Percentiles rank a stretch among this genome's conserved stretches.
Evolutionary conservation across 495 filamentous ascomycete species (phyloP).

Genomic region (Neurospora hispaniola): DNA sequence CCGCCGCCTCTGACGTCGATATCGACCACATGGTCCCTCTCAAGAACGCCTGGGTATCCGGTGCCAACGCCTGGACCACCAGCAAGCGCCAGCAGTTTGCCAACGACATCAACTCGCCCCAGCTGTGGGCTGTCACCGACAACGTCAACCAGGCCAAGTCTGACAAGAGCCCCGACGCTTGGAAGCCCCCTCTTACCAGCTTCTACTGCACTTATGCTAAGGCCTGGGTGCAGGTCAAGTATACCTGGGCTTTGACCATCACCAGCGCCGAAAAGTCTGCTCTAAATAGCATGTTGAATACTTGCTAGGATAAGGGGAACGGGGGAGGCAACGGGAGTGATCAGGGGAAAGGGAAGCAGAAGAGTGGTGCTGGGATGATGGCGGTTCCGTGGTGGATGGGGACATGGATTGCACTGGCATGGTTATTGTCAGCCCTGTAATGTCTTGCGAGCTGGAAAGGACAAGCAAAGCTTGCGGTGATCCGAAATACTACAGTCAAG

Average conservation of each 20-base stretch:
- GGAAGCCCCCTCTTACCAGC: slow-evolving; percentile 58
- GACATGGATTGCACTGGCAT: background rate
- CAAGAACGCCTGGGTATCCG: slow-evolving; percentile 62
- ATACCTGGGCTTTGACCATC: slow-evolving; percentile 38
- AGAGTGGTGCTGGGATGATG: background rate
- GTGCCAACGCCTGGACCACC: slow-evolving; percentile 49
- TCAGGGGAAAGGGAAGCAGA: background rate
- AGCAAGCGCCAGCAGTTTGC: slow-evolving; percentile 52
- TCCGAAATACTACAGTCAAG: no score
- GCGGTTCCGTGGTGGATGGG: background rate
- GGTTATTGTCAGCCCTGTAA: background rate
- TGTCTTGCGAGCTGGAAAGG: background rate
- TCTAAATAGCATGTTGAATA: slow-evolving; percentile 50
- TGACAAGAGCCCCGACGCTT: slow-evolving; percentile 56
- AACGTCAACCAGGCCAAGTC: slow-evolving; percentile 62
- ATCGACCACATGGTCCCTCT: slow-evolving; percentile 71
- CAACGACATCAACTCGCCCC: slow-evolving; percentile 60
- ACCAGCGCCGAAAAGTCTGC: slow-evolving; percentile 39
- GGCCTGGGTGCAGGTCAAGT: slow-evolving; percentile 64
- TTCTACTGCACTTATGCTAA: slow-evolving; percentile 67
- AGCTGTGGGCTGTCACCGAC: slow-evolving; percentile 65
- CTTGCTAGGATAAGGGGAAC: slow-evolving; percentile 35
- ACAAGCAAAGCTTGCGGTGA: background rate
- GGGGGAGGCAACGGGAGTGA: background rate
- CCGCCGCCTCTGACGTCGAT: slow-evolving; percentile 51